Base-by-base conservation (phyloP, 225 moss, liverwort and hornwort genomes). In the Physcomitrium patens region DNA sequence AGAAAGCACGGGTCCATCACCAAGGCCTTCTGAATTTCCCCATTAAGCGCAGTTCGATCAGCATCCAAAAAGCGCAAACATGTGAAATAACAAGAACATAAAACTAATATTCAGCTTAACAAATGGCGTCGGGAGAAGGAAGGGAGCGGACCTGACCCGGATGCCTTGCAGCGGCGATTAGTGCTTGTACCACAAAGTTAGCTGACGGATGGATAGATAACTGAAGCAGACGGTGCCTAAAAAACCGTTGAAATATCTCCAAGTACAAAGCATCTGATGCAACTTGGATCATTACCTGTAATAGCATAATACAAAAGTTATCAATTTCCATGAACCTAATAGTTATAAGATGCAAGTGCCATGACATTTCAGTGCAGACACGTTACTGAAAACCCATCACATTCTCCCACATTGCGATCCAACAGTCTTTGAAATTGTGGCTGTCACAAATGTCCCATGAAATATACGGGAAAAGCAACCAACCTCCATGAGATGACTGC, bases 401-500 rank as follows among this genome's bases (percentile, higher is more conserved):
- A 73, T 37, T 31, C 45, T 71, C 72, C 3, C 19, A 41, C 12
- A 64, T 26, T 52, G 1, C 42, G 14, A 24, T 69, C 42, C 60
- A 55, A 54, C 26, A 18, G 1, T 19, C 24, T 53, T 4, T 10
- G 7, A n/a, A 46, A 45, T 52, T 16, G 31, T 37, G 8, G 64
- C 27, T 27, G 31, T n/a, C 62, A 68, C 46, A 63, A 18, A 16
- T 49, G 5, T 45, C 58, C 79, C 69, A 52, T 41, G 24, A 27
- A 26, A 63, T 72, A 60, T 61, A 17, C 18, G 56, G 63, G 27
- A n/a, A 23, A 58, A 67, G 53, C 18, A 31, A 78, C 84, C 76
- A 56, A 92, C 97, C 95, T 99, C 99, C 95, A 99, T 93, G 22
- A 99, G 84, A 75, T 99, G 99, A 72, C 99, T 99, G 77, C 99